Evolutionary conservation across 176 grass and related monocot genomes (phyloP).

Genomic region (Aegilops sharonensis): DNA sequence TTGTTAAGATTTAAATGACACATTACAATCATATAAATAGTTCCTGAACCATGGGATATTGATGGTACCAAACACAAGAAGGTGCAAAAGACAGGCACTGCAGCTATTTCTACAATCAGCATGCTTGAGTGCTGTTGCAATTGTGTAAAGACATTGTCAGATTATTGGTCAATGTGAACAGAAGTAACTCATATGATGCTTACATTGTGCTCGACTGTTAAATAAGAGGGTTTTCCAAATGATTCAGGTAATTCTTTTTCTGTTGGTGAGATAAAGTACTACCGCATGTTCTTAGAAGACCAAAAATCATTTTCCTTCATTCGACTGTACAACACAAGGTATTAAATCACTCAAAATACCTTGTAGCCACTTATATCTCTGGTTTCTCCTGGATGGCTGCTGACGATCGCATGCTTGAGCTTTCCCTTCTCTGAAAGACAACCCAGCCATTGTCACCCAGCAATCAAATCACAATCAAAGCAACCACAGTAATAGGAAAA

Average conservation of each 20-base stretch:
- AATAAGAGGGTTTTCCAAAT: neutral
- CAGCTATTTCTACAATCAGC: neutral
- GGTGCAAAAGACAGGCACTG: neutral
- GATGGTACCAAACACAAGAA: neutral
- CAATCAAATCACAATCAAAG: neutral
- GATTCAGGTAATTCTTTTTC: conserved; percentile 1
- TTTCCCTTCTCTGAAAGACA: conserved; percentile 72
- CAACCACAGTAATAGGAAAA: neutral
- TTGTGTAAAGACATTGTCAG: neutral
- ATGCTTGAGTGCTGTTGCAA: neutral
- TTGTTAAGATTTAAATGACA: conserved; percentile 19
- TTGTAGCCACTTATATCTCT: conserved; percentile 78
- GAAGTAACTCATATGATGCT: neutral
- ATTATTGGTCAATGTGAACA: neutral
- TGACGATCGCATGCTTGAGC: conserved; percentile 67
- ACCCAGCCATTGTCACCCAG: neutral
- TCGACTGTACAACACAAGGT: neutral
- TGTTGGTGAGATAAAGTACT: neutral
- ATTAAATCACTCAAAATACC: conserved; percentile 31
- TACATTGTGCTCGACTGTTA: neutral
- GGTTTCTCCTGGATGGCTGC: conserved; percentile 76
- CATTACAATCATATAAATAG: conserved; percentile 2
- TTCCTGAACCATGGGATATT: neutral
- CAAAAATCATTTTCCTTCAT: conserved; percentile 6
- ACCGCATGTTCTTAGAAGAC: neutral